Conservation (phyloP, 2,329 filamentous ascomycete species). For the Myriosclerotinia curreyana region DNA sequence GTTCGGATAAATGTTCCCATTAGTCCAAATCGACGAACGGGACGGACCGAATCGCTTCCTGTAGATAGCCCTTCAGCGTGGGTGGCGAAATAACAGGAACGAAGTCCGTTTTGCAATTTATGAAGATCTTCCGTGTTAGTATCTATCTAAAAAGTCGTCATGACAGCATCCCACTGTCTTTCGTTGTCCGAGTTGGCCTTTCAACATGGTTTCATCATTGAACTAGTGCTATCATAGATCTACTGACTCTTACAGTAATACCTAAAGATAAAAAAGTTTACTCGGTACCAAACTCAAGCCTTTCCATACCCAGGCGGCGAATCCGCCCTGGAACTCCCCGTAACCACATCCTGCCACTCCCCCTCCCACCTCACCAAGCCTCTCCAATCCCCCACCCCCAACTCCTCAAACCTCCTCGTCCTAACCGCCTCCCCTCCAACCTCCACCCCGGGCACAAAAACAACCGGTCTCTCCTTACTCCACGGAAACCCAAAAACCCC, state of each 20-base stretch:
- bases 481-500: conserved; percentile 26
- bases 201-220: too few relatives aligned
- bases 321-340: not conserved
- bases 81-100: too few relatives aligned
- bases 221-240: not conserved
- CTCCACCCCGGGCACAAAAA: conserved; percentile 24
- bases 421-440: conserved; percentile 28
- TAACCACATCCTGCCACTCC: conserved; percentile 26
- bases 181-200: too few relatives aligned
- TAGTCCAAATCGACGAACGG: too few relatives aligned
- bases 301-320: not conserved
- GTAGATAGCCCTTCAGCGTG: too few relatives aligned
- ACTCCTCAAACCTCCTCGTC: conserved; percentile 27
- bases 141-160: too few relatives aligned
- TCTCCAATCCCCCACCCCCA: conserved; percentile 27
- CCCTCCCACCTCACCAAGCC: conserved; percentile 24
- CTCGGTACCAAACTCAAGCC: not conserved
- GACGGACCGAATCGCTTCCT: too few relatives aligned
- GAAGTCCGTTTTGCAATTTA: too few relatives aligned
- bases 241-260: not conserved
- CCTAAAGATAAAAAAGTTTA: not conserved
- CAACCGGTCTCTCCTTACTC: conserved; percentile 25
- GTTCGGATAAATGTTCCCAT: too few relatives aligned
- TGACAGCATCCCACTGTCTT: too few relatives aligned
- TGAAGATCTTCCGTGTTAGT: too few relatives aligned